These are phyloP conservation scores for Umbelopsis sp. DNA, from an alignment of 192 early-diverging fungal genomes.

Conservation along the genomic window DNA sequence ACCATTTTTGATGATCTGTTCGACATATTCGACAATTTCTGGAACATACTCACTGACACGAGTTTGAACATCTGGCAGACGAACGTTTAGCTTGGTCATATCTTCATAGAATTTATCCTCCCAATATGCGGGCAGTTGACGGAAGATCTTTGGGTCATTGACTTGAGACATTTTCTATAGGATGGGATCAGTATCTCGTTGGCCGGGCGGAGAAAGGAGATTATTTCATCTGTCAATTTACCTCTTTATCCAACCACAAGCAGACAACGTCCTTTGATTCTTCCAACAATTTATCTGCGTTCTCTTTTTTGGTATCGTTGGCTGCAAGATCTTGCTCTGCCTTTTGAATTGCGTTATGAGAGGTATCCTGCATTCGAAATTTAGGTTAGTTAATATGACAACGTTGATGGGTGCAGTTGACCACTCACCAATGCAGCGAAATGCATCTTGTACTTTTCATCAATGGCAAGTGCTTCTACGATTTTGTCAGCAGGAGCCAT, in stretches of 20 bases:
- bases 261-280: conserved; percentile 56
- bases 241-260: conserved; percentile 54
- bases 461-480: conserved; percentile 39
- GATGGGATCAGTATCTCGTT: not conserved
- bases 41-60: conserved; percentile 97
- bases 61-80: conserved; percentile 84
- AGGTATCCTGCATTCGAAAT: conserved; percentile 34
- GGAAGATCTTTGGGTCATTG: conserved; percentile 90
- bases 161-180: conserved; percentile 60
- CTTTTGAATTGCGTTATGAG: conserved; percentile 43
- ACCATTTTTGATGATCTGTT: conserved; percentile 93
- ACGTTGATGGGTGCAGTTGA: not conserved
- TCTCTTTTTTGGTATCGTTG: conserved; percentile 39
- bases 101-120: conserved; percentile 92
- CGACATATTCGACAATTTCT: conserved; percentile 88
- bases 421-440: conserved; percentile 66
- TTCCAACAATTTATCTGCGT: conserved; percentile 52
- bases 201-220: conserved; percentile 4
- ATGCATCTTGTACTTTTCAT: conserved; percentile 77
- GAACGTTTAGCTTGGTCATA: conserved; percentile 87
- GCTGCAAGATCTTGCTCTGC: conserved; percentile 51
- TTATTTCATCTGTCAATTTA: conserved; percentile 30
- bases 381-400: no score
- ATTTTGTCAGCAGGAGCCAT: conserved; percentile 48
- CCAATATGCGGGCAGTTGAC: conserved; percentile 91